These are phyloP conservation scores for Psophocarpus tetragonolobus DNA, from an alignment of 306 rosid genomes.

Conservation along the genomic window DNA sequence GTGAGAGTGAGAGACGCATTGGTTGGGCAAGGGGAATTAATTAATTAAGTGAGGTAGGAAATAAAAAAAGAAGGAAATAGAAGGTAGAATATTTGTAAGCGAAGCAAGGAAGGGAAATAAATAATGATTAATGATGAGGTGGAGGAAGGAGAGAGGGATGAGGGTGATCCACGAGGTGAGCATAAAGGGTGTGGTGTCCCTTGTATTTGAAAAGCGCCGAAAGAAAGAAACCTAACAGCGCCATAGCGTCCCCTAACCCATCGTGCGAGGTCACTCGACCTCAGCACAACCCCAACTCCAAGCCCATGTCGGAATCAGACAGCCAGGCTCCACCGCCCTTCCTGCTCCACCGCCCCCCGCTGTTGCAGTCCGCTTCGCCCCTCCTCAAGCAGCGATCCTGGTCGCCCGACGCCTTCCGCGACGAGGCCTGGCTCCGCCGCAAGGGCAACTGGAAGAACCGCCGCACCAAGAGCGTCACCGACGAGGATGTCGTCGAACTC, in stretches of 20 bases:
- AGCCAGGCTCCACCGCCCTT: conserved; percentile 32
- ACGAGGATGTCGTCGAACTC: conserved; percentile 84
- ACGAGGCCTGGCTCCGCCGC: conserved; percentile 91
- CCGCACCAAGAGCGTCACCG: conserved; percentile 79
- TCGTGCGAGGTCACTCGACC: conserved; percentile 88
- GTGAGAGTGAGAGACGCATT: neutral
- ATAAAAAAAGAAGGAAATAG: neutral
- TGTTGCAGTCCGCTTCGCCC: conserved; percentile 10
- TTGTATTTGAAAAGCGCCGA: conserved; percentile 13
- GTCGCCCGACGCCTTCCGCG: conserved; percentile 86
- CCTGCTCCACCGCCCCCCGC: conserved; percentile 33
- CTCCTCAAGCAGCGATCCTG: conserved; percentile 87
- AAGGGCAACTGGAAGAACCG: conserved; percentile 65
- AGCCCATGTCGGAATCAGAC: conserved; percentile 43
- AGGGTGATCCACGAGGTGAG: conserved; percentile 36
- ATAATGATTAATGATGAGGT: conserved; percentile 48
- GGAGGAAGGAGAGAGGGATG: conserved; percentile 58
- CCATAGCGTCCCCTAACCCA: conserved; percentile 50
- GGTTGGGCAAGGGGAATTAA: too few relatives aligned
- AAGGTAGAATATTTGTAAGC: conserved; percentile 14
- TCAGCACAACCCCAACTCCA: conserved; percentile 53
- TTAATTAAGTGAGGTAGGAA: too few relatives aligned
- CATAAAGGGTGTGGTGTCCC: conserved; percentile 2
- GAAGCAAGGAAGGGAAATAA: conserved; percentile 29
- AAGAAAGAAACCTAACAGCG: conserved; percentile 25